These are phyloP conservation scores for Penicillium sp. DNA, from an alignment of 2,329 filamentous ascomycete species.

Conservation along the genomic window DNA sequence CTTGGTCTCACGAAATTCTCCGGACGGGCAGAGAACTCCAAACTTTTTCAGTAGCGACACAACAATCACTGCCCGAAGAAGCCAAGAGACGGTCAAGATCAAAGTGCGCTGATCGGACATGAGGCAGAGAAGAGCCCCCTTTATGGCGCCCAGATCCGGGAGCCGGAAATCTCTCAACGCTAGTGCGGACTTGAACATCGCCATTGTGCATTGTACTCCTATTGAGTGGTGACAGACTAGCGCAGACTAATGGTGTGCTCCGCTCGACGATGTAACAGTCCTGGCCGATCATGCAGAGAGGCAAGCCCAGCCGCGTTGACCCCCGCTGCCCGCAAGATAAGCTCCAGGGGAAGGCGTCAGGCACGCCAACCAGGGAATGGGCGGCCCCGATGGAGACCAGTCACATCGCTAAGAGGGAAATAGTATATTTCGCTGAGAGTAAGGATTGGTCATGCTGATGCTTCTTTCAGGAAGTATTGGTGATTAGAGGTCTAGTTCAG, in stretches of 20 bases:
- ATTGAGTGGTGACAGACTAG: constrained; percentile 1
- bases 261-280: constrained; percentile 8
- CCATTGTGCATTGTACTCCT: not conserved
- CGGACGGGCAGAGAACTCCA: too few relatives aligned
- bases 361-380: not conserved
- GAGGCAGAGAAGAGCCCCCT: not conserved
- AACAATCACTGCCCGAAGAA: not conserved
- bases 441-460: not conserved
- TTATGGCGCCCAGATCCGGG: not conserved
- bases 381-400: not conserved
- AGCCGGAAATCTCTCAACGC: not conserved
- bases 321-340: constrained; percentile 14
- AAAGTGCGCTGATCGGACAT: not conserved
- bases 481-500: not conserved
- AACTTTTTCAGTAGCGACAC: too few relatives aligned
- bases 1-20: too few relatives aligned
- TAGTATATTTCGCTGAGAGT: too few relatives aligned
- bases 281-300: not conserved
- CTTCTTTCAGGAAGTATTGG: too few relatives aligned
- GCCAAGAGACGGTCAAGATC: not conserved
- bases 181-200: not conserved
- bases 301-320: constrained; percentile 6
- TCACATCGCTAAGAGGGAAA: not conserved
- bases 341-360: constrained; percentile 5
- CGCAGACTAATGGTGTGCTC: not conserved